phyloP scores from a whole-genome alignment of 495 filamentous ascomycete species.

The Hypomontagnella submonticulosa region DNA sequence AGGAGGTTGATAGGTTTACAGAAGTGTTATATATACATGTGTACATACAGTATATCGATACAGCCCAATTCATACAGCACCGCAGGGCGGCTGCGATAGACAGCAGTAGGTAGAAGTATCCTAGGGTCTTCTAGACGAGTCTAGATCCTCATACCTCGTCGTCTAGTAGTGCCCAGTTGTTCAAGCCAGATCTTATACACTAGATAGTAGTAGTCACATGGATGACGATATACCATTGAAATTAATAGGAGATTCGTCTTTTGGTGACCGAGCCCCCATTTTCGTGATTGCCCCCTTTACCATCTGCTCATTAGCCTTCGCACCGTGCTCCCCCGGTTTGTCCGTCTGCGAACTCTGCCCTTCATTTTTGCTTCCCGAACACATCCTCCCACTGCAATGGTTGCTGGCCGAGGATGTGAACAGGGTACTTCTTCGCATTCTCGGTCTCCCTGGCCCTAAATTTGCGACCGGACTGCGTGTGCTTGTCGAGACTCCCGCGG shows the following conservation, averaged over 20 bases:
- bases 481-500: conserved; percentile 42
- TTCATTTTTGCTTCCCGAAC: conserved; percentile 32
- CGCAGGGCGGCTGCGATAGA: neutral
- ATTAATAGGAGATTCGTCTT: too few species aligned
- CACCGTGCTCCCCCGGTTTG: neutral
- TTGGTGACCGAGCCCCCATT: too few species aligned
- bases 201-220: neutral
- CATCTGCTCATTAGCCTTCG: too few species aligned
- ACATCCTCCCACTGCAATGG: conserved; percentile 45
- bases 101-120: neutral
- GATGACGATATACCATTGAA: too few species aligned
- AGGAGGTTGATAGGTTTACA: too few species aligned
- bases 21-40: neutral
- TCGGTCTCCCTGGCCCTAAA: conserved; percentile 42
- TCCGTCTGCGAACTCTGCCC: neutral
- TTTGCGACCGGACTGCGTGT: conserved; percentile 42
- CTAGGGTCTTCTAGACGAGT: neutral
- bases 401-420: conserved; percentile 48
- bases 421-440: conserved; percentile 30
- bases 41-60: conserved; percentile 24
- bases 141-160: conserved; percentile 13
- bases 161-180: conserved; percentile 1
- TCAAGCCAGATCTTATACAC: conserved; percentile 22
- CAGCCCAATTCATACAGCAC: neutral
- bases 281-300: too few species aligned